phyloP scores from a whole-genome alignment of 176 grass and related monocot genomes.

The Eleusine indica region DNA sequence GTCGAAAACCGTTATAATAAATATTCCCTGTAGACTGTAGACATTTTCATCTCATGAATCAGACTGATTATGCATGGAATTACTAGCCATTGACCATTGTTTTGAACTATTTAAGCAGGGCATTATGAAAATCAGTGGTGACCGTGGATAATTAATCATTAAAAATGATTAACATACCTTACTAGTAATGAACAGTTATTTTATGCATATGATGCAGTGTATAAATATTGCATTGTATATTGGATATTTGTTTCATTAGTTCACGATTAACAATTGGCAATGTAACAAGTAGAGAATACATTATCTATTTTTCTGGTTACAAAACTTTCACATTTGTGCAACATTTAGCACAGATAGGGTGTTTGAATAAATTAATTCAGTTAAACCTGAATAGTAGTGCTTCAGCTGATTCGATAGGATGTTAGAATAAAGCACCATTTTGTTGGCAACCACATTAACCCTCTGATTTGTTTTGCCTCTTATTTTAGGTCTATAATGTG shows the following conservation, averaged over 20 bases:
- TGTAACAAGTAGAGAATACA: neutral
- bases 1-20: conserved; percentile 46
- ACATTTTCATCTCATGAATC: neutral
- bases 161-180: neutral
- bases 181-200: neutral
- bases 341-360: neutral
- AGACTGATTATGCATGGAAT: neutral
- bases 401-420: neutral
- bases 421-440: neutral
- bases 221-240: neutral
- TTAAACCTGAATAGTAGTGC: neutral
- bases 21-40: conserved; percentile 50
- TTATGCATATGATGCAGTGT: neutral
- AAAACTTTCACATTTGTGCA: neutral
- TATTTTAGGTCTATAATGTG: neutral
- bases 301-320: neutral
- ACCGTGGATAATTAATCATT: neutral
- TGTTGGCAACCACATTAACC: neutral
- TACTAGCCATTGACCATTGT: neutral
- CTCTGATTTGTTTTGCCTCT: too few relatives aligned
- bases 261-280: neutral
- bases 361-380: neutral
- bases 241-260: neutral
- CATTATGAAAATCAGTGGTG: neutral
- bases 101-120: neutral